phyloP scores from a whole-genome alignment of 768 basidiomycete species.

The Amanita polypyramis region DNA sequence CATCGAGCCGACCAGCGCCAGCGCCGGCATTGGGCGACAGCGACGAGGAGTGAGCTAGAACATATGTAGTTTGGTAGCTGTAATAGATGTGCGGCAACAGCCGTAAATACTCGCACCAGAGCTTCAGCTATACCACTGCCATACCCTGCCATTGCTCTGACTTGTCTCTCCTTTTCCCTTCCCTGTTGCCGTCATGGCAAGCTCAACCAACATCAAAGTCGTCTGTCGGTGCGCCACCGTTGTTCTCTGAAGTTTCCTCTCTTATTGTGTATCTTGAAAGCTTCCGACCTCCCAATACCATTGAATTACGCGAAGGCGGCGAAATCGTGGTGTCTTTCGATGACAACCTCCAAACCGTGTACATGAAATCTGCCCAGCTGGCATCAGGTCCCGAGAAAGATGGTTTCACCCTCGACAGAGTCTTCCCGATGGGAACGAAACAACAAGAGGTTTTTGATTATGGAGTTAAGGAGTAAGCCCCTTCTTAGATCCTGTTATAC shows the following conservation, averaged over 20 bases:
- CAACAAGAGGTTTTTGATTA: conserved; percentile 97
- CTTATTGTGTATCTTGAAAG: conserved; percentile 28
- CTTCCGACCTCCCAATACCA: conserved; percentile 90
- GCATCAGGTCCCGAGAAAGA: conserved; percentile 86
- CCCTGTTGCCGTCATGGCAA: conserved; percentile 38
- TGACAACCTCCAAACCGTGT: conserved; percentile 76
- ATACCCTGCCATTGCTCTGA: conserved; percentile 9
- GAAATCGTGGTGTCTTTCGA: conserved; percentile 86
- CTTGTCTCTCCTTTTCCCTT: background rate
- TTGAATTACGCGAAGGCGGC: conserved; percentile 81
- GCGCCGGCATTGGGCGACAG: conserved; percentile 34
- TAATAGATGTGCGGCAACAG: conserved; percentile 15
- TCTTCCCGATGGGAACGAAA: conserved; percentile 85
- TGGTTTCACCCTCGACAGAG: conserved; percentile 96
- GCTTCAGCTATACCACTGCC: conserved; percentile 7
- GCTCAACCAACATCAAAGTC: conserved; percentile 92
- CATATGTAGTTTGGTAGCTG: conserved; percentile 5
- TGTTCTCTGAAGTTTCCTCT: background rate
- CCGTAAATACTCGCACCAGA: conserved; percentile 15
- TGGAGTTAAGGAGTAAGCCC: conserved; percentile 87
- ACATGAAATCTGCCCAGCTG: conserved; percentile 59
- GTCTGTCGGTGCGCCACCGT: conserved; percentile 79
- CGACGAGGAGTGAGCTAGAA: conserved; percentile 31
- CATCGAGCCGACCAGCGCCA: conserved; percentile 43
- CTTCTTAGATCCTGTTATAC: background rate